Base-by-base conservation (phyloP, 768 basidiomycete genomes). In the Paxillus involutus region DNA sequence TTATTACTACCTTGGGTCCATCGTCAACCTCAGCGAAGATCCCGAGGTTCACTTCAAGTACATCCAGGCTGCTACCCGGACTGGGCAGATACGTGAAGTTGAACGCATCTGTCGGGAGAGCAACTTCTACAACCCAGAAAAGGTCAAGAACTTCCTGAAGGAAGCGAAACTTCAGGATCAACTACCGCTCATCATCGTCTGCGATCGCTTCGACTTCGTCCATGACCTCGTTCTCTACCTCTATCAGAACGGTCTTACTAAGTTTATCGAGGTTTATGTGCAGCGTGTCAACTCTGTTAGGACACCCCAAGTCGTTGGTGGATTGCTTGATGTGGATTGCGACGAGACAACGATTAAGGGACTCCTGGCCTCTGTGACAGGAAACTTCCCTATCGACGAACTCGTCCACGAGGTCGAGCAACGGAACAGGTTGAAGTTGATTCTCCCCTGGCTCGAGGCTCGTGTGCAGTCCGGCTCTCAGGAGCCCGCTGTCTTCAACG, bases 121-220 rank as follows among this genome's bases (percentile, higher is more conserved):
- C 72, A 98, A 98, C 75, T 80, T 78, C 75, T 98, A 98, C 81
- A 98, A 95, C 72, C 92, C 97, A 1, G 97, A 99, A 78, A 99
- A 99, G 74, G 97, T 98, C 82, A 98, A 99, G 82, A 99, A 99
- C 75, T 98, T 98, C 88, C 85, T 98, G 71, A 98, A 98, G 73
- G 97, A 99, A 68, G 95, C 97, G 65, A 95, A 97, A 66, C 86
- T 99, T 29, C 75, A 86, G 36, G 97, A 98, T 68, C 97, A 98
- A 69, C 85, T 99, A 36, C 97, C 97, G 4, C 86, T 99, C 62
- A 99, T 98, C 78, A 98, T 99, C 60, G 97, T 99, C 64, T 98
- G 97, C 81, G 97, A 99, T 71, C 94, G 97, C 37, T 99, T 98
- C 80, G 96, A 97, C 80, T 98, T 98, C 64, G 96, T 99, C 11